Conservation (phyloP, 169 alveolate genomes). For the Perkinsus olseni region DNA sequence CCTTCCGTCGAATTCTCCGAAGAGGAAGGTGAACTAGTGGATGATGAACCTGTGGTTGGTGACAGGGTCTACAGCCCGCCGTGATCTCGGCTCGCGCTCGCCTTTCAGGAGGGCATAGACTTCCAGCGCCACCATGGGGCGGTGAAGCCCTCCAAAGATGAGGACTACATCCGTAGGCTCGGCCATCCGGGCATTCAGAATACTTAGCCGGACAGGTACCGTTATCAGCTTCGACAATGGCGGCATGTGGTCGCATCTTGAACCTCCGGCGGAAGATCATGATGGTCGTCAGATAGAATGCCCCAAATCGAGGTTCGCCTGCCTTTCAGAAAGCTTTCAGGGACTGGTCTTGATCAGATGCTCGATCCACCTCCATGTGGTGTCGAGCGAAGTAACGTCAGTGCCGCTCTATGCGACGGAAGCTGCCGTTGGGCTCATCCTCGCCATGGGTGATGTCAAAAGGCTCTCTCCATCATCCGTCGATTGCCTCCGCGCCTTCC, state of each 20-base stretch:
- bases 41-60: constrained; percentile 38
- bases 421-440: constrained; percentile 82
- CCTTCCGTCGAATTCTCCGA: constrained; percentile 31
- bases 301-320: not conserved
- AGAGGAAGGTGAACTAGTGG: constrained; percentile 26
- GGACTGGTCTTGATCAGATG: constrained; percentile 74
- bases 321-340: not conserved
- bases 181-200: constrained; percentile 44
- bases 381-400: constrained; percentile 63
- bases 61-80: constrained; percentile 41
- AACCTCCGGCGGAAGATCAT: constrained; percentile 81
- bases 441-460: constrained; percentile 81
- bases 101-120: not conserved
- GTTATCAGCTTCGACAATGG: constrained; percentile 89
- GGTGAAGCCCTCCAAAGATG: constrained; percentile 41
- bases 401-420: constrained; percentile 86
- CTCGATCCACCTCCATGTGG: constrained; percentile 79
- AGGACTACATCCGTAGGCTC: constrained; percentile 27
- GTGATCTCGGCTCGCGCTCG: constrained; percentile 16
- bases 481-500: not conserved
- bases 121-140: constrained; percentile 21
- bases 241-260: constrained; percentile 82
- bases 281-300: constrained; percentile 50
- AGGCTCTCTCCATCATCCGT: no score
- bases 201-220: constrained; percentile 52